Evolutionary conservation across 78 protist species (phyloP).

Genomic region (Acrasis kona): DNA sequence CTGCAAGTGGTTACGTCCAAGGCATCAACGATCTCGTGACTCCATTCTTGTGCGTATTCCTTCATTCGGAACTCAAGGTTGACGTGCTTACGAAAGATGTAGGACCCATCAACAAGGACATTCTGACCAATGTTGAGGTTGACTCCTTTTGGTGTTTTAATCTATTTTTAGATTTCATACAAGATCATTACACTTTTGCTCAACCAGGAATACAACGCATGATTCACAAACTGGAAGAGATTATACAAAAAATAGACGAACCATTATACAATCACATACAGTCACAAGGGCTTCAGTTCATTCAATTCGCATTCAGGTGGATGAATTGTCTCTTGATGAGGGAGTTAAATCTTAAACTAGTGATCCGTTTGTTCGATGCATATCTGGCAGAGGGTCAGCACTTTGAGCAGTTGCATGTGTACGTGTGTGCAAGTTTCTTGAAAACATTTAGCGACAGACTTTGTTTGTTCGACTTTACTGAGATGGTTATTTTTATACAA

Average conservation of each 20-base stretch:
- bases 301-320: conserved; percentile 94
- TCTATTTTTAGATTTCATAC: conserved; percentile 43
- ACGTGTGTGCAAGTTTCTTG: conserved; percentile 90
- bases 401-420: conserved; percentile 69
- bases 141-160: conserved; percentile 88
- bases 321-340: conserved; percentile 92
- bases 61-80: conserved; percentile 1
- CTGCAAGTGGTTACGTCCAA: conserved; percentile 94
- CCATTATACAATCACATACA: conserved; percentile 54
- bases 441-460: conserved; percentile 42
- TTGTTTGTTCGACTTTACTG: conserved; percentile 57
- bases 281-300: conserved; percentile 42
- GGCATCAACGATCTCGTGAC: conserved; percentile 88
- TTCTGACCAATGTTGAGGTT: conserved; percentile 64
- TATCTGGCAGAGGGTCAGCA: conserved; percentile 49
- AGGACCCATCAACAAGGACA: neutral
- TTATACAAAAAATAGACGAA: conserved; percentile 24
- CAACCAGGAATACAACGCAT: conserved; percentile 86
- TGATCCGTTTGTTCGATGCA: conserved; percentile 78
- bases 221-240: conserved; percentile 38
- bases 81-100: conserved; percentile 13
- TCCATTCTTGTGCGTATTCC: conserved; percentile 28
- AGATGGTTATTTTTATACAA: conserved; percentile 59
- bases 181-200: conserved; percentile 83
- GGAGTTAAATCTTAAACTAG: conserved; percentile 58